Evolutionary conservation across 345 rosid species (phyloP).

Genomic region (Carallia brachiata): DNA sequence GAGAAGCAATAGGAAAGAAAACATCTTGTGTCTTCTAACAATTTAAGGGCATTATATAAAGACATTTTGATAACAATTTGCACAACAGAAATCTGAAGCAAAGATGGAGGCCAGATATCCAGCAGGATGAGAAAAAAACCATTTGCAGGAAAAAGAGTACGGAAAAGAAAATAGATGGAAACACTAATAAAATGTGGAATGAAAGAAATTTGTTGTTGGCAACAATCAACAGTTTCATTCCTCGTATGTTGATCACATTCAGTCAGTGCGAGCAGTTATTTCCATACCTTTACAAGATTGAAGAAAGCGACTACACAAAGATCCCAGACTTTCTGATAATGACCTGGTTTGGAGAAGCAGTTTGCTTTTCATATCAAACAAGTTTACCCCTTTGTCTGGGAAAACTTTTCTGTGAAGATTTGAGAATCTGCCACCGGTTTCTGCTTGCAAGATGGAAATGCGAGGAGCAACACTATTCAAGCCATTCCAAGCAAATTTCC

Average conservation of each 20-base stretch:
- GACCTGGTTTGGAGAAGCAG: conserved; percentile 29
- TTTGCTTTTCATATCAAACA: conserved; percentile 30
- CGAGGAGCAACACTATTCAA: conserved; percentile 44
- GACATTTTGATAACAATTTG: no score
- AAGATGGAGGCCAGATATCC: neutral
- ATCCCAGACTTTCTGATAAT: conserved; percentile 38
- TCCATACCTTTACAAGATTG: conserved; percentile 48
- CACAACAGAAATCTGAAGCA: no score
- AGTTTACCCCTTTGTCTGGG: conserved; percentile 25
- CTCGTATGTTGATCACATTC: neutral
- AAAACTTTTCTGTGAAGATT: conserved; percentile 36
- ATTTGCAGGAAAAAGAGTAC: neutral
- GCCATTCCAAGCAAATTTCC: conserved; percentile 25
- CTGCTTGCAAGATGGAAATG: conserved; percentile 43
- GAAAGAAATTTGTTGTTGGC: neutral
- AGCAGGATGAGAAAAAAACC: neutral
- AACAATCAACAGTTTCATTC: neutral
- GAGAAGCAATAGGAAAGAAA: no score
- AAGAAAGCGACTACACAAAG: conserved; percentile 41
- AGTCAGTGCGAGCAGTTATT: neutral
- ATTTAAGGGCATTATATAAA: no score
- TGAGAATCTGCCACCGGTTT: conserved; percentile 44
- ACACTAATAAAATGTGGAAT: neutral
- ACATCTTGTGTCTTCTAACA: no score
- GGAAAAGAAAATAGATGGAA: neutral